phyloP scores from a whole-genome alignment of 2,329 filamentous ascomycete genomes.

The Drechslerella dactyloides region DNA sequence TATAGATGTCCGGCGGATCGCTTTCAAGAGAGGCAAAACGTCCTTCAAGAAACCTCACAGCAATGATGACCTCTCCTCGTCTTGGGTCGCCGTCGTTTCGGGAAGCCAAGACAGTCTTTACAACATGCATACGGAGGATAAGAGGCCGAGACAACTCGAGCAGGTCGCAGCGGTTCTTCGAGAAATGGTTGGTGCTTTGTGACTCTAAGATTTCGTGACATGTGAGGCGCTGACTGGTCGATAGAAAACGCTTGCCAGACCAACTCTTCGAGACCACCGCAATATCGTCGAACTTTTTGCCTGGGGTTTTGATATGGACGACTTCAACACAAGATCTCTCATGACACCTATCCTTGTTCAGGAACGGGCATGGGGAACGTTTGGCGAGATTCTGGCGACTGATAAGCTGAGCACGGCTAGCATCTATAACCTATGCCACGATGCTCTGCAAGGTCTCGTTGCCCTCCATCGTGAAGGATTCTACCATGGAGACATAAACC shows the following conservation, averaged over 20 bases:
- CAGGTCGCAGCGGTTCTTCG: constrained; percentile 37
- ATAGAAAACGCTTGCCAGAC: constrained; percentile 39
- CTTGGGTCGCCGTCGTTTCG: constrained; percentile 43
- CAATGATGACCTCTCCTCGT: constrained; percentile 36
- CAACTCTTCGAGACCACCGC: constrained; percentile 22
- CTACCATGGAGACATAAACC: constrained; percentile 46
- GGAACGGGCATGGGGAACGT: constrained; percentile 43
- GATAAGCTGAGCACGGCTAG: constrained; percentile 17
- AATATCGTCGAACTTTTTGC: constrained; percentile 46
- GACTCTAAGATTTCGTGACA: neutral
- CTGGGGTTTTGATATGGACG: constrained; percentile 48
- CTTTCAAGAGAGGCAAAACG: constrained; percentile 40
- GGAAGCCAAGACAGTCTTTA: constrained; percentile 39
- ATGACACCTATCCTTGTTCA: constrained; percentile 42
- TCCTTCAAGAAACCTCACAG: constrained; percentile 33
- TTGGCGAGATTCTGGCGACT: constrained; percentile 33
- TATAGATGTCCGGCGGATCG: constrained; percentile 35
- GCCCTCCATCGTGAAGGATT: constrained; percentile 34
- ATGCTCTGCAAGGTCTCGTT: constrained; percentile 31
- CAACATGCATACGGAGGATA: constrained; percentile 22
- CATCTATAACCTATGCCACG: constrained; percentile 40
- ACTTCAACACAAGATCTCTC: constrained; percentile 33
- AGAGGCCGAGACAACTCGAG: constrained; percentile 38
- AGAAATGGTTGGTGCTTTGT: constrained; percentile 31
- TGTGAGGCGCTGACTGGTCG: neutral